These are phyloP conservation scores for Hypholoma sublateritium DNA, from an alignment of 768 basidiomycete genomes.

Conservation along the genomic window DNA sequence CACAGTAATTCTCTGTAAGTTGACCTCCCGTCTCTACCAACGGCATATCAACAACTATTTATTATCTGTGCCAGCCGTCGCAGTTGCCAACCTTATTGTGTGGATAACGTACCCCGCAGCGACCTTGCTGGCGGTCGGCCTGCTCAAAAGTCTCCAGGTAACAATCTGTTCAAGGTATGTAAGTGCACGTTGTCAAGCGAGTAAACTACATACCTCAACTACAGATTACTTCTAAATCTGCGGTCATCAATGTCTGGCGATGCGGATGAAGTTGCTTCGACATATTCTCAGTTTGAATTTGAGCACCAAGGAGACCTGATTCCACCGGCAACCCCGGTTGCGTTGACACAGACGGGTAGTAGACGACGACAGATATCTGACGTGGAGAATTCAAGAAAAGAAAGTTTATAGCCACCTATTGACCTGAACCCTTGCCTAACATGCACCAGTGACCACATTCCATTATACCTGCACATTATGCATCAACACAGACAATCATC, in stretches of 20 bases:
- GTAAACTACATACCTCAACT: too few species aligned
- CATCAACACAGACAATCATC: too few species aligned
- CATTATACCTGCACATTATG: too few species aligned
- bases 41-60: not conserved
- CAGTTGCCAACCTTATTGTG: slow-evolving; percentile 3
- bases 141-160: slow-evolving; percentile 7
- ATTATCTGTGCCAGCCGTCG: not conserved
- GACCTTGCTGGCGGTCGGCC: not conserved
- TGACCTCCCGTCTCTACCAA: not conserved
- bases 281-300: not conserved
- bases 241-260: not conserved
- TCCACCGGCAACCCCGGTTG: not conserved
- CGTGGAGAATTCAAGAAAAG: not conserved
- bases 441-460: too few species aligned
- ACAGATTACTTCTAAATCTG: slow-evolving; percentile 7
- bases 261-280: not conserved
- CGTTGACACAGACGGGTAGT: not conserved
- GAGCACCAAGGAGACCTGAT: not conserved
- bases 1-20: not conserved
- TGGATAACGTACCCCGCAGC: slow-evolving; percentile 3
- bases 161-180: slow-evolving; percentile 11
- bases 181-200: too few species aligned
- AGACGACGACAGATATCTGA: not conserved
- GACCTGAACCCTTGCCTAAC: too few species aligned
- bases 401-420: not conserved